Evolutionary conservation across 2,329 filamentous ascomycete genomes (phyloP), one percentile per base, ranked within the genome.

Genomic region (Westerdykella aurantiaca): DNA sequence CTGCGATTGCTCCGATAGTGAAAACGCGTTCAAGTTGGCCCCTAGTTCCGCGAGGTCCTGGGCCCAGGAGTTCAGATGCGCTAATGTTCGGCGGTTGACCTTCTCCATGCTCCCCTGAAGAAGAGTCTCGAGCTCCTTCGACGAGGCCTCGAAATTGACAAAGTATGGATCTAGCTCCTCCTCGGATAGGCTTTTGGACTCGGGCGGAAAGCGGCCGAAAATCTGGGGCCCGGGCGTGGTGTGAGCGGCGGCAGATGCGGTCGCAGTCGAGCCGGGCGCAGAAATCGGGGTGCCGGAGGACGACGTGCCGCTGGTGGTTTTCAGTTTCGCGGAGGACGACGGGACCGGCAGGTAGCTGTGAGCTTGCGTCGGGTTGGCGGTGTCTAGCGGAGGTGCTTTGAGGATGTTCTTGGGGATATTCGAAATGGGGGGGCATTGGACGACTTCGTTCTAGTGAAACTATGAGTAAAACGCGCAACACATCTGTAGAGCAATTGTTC

Each of bases 121-220:
- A 4, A 97, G 77, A 13, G 85, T 75, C 66, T 98, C 94, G 1
- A 97, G 75, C 52, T 97, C 91, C 62, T 93, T 89, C 9, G 90
- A 95, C 1, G 89, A 91, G 3, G 84, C 78, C 64, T 98, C 94
- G 54, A 94, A 98, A 31, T 88, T 85, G 46, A 91, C 83, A 68
- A 98, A 98, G 67, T 97, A 98, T 2, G 90, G 89, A 59, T 98
- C 93, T 13, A 98, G 76, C 42, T 97, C 91, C 57, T 89, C 82
- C 65, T 98, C 94, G 52, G 80, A 86, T 42, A 97, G 71, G 42
- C 81, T 80, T 49, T 83, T 80, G 2, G 83, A 78, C 21, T 88
- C 82, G 0, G 88, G 85, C 4, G 93, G 93, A 52, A 98, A 96
- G 13, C 89, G 83, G 16, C 81, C 81, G 53, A 88, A 82, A 9